Percentiles rank a stretch among this genome's conserved stretches.
These are phyloP conservation scores for Echites panduratus DNA, from an alignment of 257 asterid species.

Conservation along the genomic window DNA sequence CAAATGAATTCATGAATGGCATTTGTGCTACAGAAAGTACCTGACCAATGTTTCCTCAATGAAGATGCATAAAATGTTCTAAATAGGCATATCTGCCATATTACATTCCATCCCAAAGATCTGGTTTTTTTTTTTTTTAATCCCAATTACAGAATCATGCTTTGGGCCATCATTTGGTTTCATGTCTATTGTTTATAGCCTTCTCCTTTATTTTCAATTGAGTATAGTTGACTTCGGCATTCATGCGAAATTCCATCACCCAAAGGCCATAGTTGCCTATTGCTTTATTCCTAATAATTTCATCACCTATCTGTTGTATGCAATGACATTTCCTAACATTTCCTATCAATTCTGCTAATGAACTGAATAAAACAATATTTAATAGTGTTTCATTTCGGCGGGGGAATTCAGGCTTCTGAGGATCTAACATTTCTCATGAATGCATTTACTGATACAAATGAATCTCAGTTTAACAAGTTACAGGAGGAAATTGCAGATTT, in stretches of 20 bases:
- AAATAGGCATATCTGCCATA: not conserved
- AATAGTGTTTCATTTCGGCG: too few relatives aligned
- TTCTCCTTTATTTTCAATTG: not conserved
- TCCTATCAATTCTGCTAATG: not conserved
- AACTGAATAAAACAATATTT: too few relatives aligned
- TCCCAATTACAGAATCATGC: not conserved
- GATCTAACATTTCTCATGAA: not conserved
- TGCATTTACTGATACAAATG: too few relatives aligned
- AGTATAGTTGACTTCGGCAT: not conserved
- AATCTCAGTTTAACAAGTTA: not conserved
- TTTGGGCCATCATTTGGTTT: not conserved
- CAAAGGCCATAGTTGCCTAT: not conserved
- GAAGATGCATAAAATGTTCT: not conserved
- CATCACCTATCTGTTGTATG: not conserved
- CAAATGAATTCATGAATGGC: not conserved
- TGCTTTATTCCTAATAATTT: not conserved
- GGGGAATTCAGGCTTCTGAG: too few relatives aligned
- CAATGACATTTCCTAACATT: not conserved
- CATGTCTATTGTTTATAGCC: not conserved
- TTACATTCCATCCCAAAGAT: not conserved
- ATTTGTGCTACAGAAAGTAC: not conserved
- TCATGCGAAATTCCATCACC: not conserved
- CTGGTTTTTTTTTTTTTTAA: not conserved
- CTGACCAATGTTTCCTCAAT: not conserved
- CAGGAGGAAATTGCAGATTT: not conserved